Evolutionary conservation across 2,329 filamentous ascomycete genomes (phyloP), one percentile per base, ranked within the genome.

Genomic region (Lasiodiplodia theobromae): DNA sequence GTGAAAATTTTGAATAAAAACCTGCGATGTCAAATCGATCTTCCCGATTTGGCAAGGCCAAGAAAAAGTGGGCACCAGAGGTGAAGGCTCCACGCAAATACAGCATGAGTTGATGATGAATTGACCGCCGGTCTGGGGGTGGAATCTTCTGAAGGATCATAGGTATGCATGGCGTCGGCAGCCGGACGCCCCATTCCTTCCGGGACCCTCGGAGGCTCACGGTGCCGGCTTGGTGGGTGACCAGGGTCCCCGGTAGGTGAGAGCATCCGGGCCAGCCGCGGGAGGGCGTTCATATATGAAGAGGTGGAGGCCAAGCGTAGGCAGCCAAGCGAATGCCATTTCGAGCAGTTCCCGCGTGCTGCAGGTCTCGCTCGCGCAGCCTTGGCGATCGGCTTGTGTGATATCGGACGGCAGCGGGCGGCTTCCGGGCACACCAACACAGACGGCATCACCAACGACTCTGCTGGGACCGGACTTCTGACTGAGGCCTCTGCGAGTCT

Each of bases 331-430:
- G 8, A 34, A 34, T 14, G 3, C 38, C 38, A 16, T 40, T 40
- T 40, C 38, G 10, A 60, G 57, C 16, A 60, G 34, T 23, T 47
- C 11, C 38, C 37, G 57, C 57, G 57, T 3, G 37, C 28, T 21
- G 57, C 38, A 44, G 38, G 57, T n/a, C 37, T 60, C 34, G 37
- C 54, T 4, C 38, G 49, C 23, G 23, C 56, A 28, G 37, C 40
- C 40, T 62, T 62, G 58, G 58, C 58, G 58, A 51, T 51, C 58
- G 28, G 40, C 31, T n/a, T 62, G 23, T 37, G 38, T 44, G 57
- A 31, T 47, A 18, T 16, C 14, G 38, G 25, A 25, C 58, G 58
- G 21, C 21, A 16, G 23, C 14, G 56, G 25, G 40, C 58, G 58
- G 21, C 21, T n/a, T 49, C 40, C 58, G 58, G 14, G 12, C 8